These are phyloP conservation scores for Tephrocybe sp. DNA, from an alignment of 768 basidiomycete species.

Conservation along the genomic window DNA sequence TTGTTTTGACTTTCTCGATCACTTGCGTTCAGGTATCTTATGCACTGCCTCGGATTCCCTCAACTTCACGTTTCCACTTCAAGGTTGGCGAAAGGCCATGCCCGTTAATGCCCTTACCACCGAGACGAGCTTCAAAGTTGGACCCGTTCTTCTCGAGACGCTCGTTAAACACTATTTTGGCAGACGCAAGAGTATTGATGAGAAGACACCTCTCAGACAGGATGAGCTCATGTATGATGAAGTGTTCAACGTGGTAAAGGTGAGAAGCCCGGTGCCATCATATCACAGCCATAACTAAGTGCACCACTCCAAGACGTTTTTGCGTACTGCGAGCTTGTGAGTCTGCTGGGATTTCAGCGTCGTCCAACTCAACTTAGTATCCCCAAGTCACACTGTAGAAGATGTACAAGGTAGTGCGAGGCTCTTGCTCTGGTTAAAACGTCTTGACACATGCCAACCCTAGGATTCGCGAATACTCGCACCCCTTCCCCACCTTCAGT, in stretches of 20 bases:
- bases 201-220: slow-evolving; percentile 50
- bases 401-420: slow-evolving; percentile 58
- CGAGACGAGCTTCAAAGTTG: slow-evolving; percentile 61
- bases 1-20: not conserved
- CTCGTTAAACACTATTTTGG: slow-evolving; percentile 87
- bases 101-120: slow-evolving; percentile 56
- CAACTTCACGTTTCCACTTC: not conserved
- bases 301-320: slow-evolving; percentile 54
- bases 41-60: not conserved
- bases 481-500: slow-evolving; percentile 87
- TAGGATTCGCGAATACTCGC: slow-evolving; percentile 74
- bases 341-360: no score
- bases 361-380: no score
- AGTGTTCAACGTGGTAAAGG: slow-evolving; percentile 75
- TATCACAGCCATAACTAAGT: slow-evolving; percentile 1
- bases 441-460: not conserved
- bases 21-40: not conserved
- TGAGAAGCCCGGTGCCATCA: slow-evolving; percentile 23
- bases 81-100: slow-evolving; percentile 18
- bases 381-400: slow-evolving; percentile 73
- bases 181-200: slow-evolving; percentile 44
- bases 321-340: slow-evolving; percentile 67
- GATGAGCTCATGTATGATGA: slow-evolving; percentile 83
- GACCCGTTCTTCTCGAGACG: slow-evolving; percentile 70
- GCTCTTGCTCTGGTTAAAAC: no score